These are phyloP conservation scores for Penicillium cinerascens DNA, from an alignment of 495 filamentous ascomycete genomes.

Conservation along the genomic window DNA sequence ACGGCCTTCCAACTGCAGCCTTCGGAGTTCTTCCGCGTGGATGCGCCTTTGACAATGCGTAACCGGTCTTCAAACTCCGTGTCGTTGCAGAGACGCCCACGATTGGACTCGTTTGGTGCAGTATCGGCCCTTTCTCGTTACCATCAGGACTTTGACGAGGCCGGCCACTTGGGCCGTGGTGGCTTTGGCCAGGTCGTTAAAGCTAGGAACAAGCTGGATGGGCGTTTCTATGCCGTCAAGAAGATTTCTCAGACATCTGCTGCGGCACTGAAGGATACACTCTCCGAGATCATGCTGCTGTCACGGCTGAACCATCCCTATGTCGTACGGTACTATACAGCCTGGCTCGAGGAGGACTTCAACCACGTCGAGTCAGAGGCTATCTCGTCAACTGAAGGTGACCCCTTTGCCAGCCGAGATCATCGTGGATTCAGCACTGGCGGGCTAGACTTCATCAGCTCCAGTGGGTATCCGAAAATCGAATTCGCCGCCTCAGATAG, in stretches of 20 bases:
- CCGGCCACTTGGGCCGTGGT: constrained; percentile 83
- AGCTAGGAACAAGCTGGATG: constrained; percentile 89
- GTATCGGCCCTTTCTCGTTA: constrained; percentile 63
- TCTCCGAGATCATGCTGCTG: constrained; percentile 87
- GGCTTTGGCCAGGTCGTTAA: constrained; percentile 98
- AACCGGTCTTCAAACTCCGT: constrained; percentile 38
- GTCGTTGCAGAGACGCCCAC: constrained; percentile 37
- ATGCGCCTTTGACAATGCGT: constrained; percentile 45
- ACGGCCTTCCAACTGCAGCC: constrained; percentile 87
- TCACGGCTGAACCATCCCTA: constrained; percentile 92
- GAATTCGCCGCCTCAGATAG: constrained; percentile 70
- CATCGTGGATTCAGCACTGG: constrained; percentile 72
- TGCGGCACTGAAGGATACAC: constrained; percentile 73
- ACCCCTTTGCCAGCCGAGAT: constrained; percentile 32
- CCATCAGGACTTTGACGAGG: constrained; percentile 82
- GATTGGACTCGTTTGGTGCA: constrained; percentile 45
- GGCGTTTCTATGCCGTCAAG: constrained; percentile 91
- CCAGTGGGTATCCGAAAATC: constrained; percentile 73
- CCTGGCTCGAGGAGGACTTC: constrained; percentile 82
- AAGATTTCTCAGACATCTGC: constrained; percentile 85
- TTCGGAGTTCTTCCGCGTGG: constrained; percentile 75
- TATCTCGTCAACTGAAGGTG: constrained; percentile 54
- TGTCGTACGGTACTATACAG: constrained; percentile 92
- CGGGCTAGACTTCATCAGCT: constrained; percentile 91
- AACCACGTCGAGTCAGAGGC: constrained; percentile 55